These are phyloP conservation scores for Sporothrix globosa DNA, from an alignment of 2,329 filamentous ascomycete genomes.

Conservation along the genomic window DNA sequence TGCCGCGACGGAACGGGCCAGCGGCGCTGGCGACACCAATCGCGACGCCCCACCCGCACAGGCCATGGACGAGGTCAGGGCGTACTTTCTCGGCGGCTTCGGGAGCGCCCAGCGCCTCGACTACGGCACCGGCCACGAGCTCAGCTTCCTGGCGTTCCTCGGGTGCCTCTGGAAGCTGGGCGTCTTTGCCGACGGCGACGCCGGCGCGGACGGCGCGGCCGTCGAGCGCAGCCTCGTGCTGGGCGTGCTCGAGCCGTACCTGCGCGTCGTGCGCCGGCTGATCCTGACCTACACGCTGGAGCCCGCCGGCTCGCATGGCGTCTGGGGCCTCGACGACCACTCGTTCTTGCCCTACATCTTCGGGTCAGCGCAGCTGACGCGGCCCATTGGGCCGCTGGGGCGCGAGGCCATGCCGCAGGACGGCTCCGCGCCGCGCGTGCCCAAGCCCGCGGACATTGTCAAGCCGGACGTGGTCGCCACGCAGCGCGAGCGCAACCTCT, in stretches of 20 bases:
- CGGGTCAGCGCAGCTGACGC: conserved; percentile 85
- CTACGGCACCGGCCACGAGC: conserved; percentile 94
- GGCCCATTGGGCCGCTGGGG: conserved; percentile 64
- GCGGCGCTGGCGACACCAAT: conserved; percentile 34
- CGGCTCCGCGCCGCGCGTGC: conserved; percentile 73
- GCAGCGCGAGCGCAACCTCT: conserved; percentile 74
- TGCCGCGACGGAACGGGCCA: not conserved
- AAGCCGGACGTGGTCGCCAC: conserved; percentile 66
- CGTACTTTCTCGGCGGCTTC: conserved; percentile 83
- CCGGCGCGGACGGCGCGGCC: conserved; percentile 49
- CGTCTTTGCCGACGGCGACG: conserved; percentile 64
- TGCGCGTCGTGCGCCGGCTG: conserved; percentile 76
- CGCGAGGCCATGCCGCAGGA: conserved; percentile 69
- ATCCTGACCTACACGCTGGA: conserved; percentile 92
- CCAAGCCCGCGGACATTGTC: conserved; percentile 70
- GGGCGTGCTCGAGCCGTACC: conserved; percentile 81
- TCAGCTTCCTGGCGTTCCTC: conserved; percentile 92
- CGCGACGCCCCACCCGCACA: conserved; percentile 32
- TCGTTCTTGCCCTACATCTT: conserved; percentile 93
- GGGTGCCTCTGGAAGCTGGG: conserved; percentile 89
- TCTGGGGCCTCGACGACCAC: conserved; percentile 99
- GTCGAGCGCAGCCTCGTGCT: conserved; percentile 80
- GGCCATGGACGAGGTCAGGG: conserved; percentile 64
- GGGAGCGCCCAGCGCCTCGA: conserved; percentile 88
- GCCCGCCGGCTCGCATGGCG: conserved; percentile 92